A percentile compares a stretch with the other conserved stretches of the same genome.
Evolutionary conservation across 2,329 filamentous ascomycete species (phyloP).

Genomic region (Nemania bipapillata): DNA sequence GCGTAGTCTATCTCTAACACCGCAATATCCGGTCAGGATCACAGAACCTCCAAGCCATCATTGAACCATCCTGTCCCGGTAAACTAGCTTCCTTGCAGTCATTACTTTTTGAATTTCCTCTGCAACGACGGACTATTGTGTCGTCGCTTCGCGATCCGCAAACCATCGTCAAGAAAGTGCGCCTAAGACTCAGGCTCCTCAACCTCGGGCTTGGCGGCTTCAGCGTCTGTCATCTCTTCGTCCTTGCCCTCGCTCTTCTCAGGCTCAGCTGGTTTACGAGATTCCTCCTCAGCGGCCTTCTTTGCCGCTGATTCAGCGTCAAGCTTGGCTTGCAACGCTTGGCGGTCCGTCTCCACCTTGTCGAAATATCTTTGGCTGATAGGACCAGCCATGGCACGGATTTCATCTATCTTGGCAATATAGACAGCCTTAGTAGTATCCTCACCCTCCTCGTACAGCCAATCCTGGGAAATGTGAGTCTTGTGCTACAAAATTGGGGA

Average conservation of each 20-base stretch:
- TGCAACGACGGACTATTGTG: neutral
- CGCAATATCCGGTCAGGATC: conserved; percentile 26
- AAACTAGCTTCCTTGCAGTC: conserved; percentile 27
- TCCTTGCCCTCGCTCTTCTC: conserved; percentile 66
- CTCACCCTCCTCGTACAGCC: conserved; percentile 97
- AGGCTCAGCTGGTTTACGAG: conserved; percentile 58
- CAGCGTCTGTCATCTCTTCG: conserved; percentile 73
- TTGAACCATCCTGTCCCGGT: conserved; percentile 25
- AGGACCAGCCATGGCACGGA: conserved; percentile 87
- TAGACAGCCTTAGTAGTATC: conserved; percentile 95
- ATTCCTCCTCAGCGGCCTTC: conserved; percentile 65
- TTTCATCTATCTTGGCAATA: conserved; percentile 93
- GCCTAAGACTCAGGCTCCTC: conserved; percentile 57
- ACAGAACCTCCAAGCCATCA: conserved; percentile 19
- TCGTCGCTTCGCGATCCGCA: neutral
- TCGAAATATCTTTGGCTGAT: conserved; percentile 95
- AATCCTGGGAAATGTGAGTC: conserved; percentile 73
- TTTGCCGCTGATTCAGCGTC: conserved; percentile 83
- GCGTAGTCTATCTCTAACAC: conserved; percentile 40
- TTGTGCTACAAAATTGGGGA: neutral
- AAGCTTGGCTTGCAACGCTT: conserved; percentile 77
- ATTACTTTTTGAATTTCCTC: conserved; percentile 33
- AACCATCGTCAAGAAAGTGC: neutral
- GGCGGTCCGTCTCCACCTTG: conserved; percentile 87
- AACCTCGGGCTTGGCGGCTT: conserved; percentile 62